Evolutionary conservation across 176 grass and related monocot genomes (phyloP).

Genomic region (Carex parvula): DNA sequence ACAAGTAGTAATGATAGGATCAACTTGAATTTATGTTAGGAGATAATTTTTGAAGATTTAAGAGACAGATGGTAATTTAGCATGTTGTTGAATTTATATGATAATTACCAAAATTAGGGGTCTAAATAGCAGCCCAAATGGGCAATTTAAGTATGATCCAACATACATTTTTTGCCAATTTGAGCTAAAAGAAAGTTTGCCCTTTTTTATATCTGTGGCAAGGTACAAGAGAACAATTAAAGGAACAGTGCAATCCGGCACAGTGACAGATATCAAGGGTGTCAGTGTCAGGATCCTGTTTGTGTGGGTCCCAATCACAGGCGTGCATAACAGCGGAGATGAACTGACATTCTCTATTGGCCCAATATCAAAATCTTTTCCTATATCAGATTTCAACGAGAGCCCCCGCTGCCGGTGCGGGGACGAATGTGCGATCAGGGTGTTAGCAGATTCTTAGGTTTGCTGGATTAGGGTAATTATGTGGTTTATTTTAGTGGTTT

Average conservation of each 20-base stretch:
- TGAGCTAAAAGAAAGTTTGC: neutral
- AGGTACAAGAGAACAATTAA: slow-evolving; percentile 32
- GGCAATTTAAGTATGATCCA: neutral
- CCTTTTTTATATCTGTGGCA: neutral
- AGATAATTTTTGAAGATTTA: neutral
- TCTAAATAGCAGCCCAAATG: neutral
- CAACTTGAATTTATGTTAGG: neutral
- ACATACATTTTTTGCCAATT: neutral
- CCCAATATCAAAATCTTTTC: slow-evolving; percentile 56
- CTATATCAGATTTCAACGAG: slow-evolving; percentile 51
- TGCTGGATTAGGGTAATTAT: neutral
- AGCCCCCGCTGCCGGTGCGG: slow-evolving; percentile 42
- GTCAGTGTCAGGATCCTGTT: slow-evolving; percentile 56
- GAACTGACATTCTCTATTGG: slow-evolving; percentile 45
- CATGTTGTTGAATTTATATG: neutral
- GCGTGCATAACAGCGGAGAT: slow-evolving; percentile 39
- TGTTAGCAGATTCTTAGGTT: slow-evolving; percentile 10
- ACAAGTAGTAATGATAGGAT: neutral
- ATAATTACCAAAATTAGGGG: neutral
- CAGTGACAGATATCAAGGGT: slow-evolving; percentile 43
- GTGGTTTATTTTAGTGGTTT: slow-evolving; percentile 14
- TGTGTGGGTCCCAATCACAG: slow-evolving; percentile 58
- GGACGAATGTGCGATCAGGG: neutral
- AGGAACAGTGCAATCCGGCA: slow-evolving; percentile 32
- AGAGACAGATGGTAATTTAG: neutral